Percentiles rank a stretch among this genome's conserved stretches.
Evolutionary conservation across 305 asterid species (phyloP).

Genomic region (Plantago lanceolata): DNA sequence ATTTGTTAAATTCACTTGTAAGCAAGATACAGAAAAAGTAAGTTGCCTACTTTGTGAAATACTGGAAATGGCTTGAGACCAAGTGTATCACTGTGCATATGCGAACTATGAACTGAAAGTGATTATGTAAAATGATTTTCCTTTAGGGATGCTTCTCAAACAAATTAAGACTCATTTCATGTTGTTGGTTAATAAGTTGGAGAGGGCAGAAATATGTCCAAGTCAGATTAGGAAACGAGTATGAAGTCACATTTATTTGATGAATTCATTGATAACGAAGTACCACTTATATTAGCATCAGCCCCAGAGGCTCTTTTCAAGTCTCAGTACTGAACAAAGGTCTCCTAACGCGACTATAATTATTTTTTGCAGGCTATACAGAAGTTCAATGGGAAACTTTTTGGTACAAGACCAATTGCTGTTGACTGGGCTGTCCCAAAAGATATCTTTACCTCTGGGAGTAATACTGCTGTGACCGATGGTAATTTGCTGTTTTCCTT

Average conservation of each 20-base stretch:
- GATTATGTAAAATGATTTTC: not conserved
- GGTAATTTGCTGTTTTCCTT: constrained; percentile 38
- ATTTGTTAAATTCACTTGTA: constrained; percentile 83
- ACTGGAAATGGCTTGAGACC: too few species aligned
- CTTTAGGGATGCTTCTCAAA: not conserved
- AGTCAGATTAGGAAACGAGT: not conserved
- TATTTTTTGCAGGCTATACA: constrained; percentile 53
- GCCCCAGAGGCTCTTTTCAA: not conserved
- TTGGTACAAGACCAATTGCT: constrained; percentile 80
- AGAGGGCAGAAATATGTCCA: not conserved
- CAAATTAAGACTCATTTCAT: not conserved
- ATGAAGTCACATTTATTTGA: too few species aligned
- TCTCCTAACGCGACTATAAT: not conserved
- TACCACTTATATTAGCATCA: not conserved
- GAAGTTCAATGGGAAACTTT: constrained; percentile 65
- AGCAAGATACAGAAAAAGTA: constrained; percentile 84
- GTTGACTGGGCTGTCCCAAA: constrained; percentile 95
- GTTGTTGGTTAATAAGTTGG: constrained; percentile 1
- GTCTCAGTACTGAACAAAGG: not conserved
- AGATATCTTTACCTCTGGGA: constrained; percentile 60
- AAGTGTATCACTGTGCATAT: not conserved
- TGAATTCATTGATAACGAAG: too few species aligned
- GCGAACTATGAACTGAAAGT: not conserved
- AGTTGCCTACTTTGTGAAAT: constrained; percentile 22
- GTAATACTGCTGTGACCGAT: constrained; percentile 41